Evolutionary conservation across 164 flowering plant genomes (phyloP).

Genomic region (Stephania japonica): DNA sequence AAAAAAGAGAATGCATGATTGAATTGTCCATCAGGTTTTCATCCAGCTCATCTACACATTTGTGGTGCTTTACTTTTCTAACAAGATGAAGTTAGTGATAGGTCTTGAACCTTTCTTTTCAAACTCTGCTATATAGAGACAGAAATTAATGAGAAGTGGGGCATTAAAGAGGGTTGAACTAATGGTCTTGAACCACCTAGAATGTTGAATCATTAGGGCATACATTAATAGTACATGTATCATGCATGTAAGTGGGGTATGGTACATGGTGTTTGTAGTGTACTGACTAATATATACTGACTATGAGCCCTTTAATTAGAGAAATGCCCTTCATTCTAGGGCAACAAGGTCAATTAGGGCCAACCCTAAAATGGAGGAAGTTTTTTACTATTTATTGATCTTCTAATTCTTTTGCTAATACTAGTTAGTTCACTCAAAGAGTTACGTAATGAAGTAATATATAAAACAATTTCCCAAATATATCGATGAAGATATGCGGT

Average conservation of each 20-base stretch:
- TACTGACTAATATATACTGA: background rate
- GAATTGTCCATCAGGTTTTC: background rate
- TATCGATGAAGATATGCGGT: too few species aligned
- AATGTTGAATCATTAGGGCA: background rate
- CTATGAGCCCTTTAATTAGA: background rate
- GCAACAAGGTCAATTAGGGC: background rate
- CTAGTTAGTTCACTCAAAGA: too few species aligned
- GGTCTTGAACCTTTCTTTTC: background rate
- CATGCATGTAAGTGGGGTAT: too few species aligned
- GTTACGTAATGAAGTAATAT: too few species aligned
- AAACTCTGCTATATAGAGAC: background rate
- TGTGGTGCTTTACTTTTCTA: background rate
- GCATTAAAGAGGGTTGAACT: background rate
- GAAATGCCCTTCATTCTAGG: background rate
- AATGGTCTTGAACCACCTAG: background rate
- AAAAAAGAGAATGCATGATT: background rate
- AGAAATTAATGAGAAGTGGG: background rate
- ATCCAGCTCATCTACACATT: background rate
- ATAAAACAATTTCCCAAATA: too few species aligned
- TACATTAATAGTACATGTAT: background rate
- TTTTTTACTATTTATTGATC: too few species aligned
- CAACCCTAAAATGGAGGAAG: too few species aligned
- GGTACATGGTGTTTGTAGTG: too few species aligned
- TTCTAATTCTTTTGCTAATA: too few species aligned
- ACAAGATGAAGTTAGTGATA: background rate